phyloP scores from a whole-genome alignment of 306 rosid species.

The Prosopis cineraria region DNA sequence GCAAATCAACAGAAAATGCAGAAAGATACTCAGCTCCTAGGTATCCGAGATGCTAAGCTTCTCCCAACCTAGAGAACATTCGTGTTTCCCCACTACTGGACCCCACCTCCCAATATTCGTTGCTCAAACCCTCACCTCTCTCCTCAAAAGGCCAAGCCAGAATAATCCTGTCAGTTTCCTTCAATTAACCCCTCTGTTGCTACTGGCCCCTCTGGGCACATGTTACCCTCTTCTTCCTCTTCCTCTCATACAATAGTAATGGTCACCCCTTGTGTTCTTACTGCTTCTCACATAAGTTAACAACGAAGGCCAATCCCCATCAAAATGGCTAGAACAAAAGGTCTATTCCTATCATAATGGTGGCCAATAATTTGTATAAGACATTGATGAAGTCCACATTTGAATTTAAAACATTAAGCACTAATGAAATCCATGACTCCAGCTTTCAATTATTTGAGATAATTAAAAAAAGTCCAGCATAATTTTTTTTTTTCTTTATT shows the following conservation, averaged over 20 bases:
- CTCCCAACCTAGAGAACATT: background rate
- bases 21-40: background rate
- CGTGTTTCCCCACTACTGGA: background rate
- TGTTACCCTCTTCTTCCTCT: background rate
- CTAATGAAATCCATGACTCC: background rate
- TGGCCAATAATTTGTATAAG: conserved; percentile 11
- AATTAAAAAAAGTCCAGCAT: background rate
- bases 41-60: background rate
- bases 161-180: background rate
- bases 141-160: background rate
- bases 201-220: background rate
- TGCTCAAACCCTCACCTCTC: background rate
- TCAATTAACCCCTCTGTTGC: background rate
- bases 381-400: conserved; percentile 20
- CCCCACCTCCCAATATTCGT: background rate
- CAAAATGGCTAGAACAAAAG: background rate
- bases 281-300: background rate
- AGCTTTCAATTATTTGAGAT: conserved; percentile 19
- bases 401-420: conserved; percentile 8
- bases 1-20: background rate
- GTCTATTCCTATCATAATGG: background rate
- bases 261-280: background rate
- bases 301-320: background rate
- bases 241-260: background rate
- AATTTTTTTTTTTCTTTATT: too few species aligned